Evolutionary conservation across 1,284 basidiomycete genomes (phyloP), one percentile per base, ranked within the genome.

Genomic region (Ceratobasidium theobromae): DNA sequence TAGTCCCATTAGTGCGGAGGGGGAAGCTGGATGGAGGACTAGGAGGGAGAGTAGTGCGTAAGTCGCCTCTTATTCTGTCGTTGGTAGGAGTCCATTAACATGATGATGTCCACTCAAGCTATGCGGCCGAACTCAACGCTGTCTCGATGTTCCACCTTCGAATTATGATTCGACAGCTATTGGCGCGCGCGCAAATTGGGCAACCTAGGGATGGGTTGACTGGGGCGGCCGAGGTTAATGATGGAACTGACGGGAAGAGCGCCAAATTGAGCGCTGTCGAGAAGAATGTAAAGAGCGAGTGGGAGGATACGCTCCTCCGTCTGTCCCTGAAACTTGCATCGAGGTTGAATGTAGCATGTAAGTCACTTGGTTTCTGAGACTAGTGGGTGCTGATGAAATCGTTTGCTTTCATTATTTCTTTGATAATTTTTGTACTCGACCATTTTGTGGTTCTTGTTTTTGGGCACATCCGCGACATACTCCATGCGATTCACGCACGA

Each of bases 111-210:
- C 3, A 14, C 62, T 72, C 16, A 33, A 70, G 69, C 21, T 70
- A 67, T 54, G 70, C 73, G 70, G 14, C 72, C 41, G 87, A 93
- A 72, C 82, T 95, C 25, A 92, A 93, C 71, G 79, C 88, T 3
- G 86, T 87, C 12, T 95, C 93, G 12, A 89, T 95, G 84, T 83
- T 84, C 70, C 92, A 96, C 76, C 84, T 96, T 65, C 87, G 91
- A 62, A 82, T 87, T 65, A 94, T 98, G 89, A 80, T 98, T 16
- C 83, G 87, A 8, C 95, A 98, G 77, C 83, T 92, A 35, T 60
- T 60, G 57, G 43, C 57, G n/a, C 57, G 57, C 9, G 57, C 43
- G 18, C 43, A 49, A 35, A 60, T 60, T 16, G 45, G 45, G 2
- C 27, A 40, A 40, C 28, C 21, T 4, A 54, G 16, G 11, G 53